Base-by-base conservation (phyloP, 306 rosid species). In the Castanospermum australe region DNA sequence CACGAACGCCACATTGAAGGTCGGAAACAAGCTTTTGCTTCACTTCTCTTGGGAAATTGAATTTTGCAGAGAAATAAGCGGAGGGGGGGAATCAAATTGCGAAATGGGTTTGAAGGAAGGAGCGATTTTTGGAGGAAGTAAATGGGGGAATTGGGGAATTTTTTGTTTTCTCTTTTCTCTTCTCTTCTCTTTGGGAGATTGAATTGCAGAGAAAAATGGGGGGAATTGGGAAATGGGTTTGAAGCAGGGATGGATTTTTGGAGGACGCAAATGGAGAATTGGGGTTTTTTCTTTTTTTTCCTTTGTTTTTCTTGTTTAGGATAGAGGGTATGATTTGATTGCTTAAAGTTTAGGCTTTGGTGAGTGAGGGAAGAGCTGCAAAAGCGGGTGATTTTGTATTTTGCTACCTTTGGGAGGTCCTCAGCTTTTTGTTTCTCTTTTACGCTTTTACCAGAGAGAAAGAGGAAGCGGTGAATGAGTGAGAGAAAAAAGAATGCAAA, bases 1-100 rank as follows among this genome's bases (percentile, higher is more conserved):
- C 92, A 85, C 86, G 93, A 84, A 87, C 94, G 91, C 97, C 97
- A 95, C 99, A 95, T 95, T 86, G 93, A 78, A 86, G 84, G 86
- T 65, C 41, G 59, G 65, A 75, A 69, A 36, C 20, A 65, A 24
- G 28, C 11, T 30, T 51, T 55, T 77, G 20, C 3, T 10, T 11
- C 41, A n/a, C 5, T 8, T 45, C 5, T 28, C 7, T 21, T n/a
- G n/a, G n/a, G n/a, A n/a, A n/a, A n/a, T n/a, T n/a, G n/a, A n/a
- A n/a, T n/a, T n/a, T n/a, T n/a, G n/a, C n/a, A n/a, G n/a, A n/a
- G n/a, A n/a, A n/a, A n/a, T n/a, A n/a, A n/a, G n/a, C n/a, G n/a
- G n/a, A n/a, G n/a, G n/a, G n/a, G n/a, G n/a, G n/a, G n/a, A n/a
- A n/a, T n/a, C n/a, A n/a, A 11, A 22, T 57, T 57, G 5, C 1